Evolutionary conservation across 1,284 basidiomycete genomes (phyloP), one percentile per base, ranked within the genome.

Genomic region (Puccinia sorghi): DNA sequence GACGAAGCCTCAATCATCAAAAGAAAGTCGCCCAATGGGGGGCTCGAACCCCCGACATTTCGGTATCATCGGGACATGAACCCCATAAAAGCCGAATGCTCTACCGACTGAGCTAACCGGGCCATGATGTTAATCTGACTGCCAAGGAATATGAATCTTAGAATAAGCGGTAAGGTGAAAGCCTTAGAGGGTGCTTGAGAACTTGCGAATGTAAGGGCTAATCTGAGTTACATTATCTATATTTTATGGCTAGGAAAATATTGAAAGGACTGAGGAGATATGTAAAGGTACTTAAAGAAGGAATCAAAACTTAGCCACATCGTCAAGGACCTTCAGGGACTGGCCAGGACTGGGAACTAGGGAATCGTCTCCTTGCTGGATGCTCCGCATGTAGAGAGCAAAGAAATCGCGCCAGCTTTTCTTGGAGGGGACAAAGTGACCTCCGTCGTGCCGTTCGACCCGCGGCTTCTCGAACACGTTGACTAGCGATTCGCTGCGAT

Each of bases 391-490:
- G 46, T 77, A 77, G 32, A 37, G 52, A 59, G 25, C 32, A 37
- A 77, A 77, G 48, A 77, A 77, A 61, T 77, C 75, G 25, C 66
- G 43, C 64, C 64, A 79, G 52, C 46, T 71, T 56, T 79, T 79
- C 39, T 79, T 71, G 1, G 69, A 61, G 22, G 76, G 76, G 12
- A 79, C 69, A 48, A 72, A 79, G 25, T 79, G 76, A 20, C 76
- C 57, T 20, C 76, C 76, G 32, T 71, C 69, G 59, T 79, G 76
- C 27, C 54, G 61, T 27, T 72, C 69, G 13, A 79, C 59, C 52
- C 76, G 39, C 6, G 76, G 69, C 2, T 79, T 52, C 9, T n/a
- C 12, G 48, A 63, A 79, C 1, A 39, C 25, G 8, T 59, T n/a
- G 32, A 79, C 48, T 15, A 72, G 59, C 27, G 76, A 70, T 25